phyloP scores from a whole-genome alignment of 192 early-diverging fungal genomes.

The Umbelopsis ramanniana region DNA sequence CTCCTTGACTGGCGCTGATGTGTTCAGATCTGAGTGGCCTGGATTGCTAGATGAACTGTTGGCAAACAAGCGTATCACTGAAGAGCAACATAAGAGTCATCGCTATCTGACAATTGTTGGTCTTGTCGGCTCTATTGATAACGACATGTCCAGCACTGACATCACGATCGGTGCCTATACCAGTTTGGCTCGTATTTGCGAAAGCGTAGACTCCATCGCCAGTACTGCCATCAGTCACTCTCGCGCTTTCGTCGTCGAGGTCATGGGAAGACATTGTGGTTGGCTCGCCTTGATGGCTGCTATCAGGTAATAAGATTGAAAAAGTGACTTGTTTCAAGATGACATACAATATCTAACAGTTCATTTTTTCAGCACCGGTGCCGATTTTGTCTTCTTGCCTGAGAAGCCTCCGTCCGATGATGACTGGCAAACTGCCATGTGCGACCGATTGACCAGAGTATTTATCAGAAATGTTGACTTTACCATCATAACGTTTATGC shows the following conservation, averaged over 20 bases:
- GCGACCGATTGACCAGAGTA: constrained; percentile 66
- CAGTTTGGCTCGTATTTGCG: constrained; percentile 94
- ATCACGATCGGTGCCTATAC: constrained; percentile 97
- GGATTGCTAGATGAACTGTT: constrained; percentile 80
- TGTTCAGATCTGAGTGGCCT: constrained; percentile 90
- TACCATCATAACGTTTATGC: not conserved
- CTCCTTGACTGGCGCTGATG: constrained; percentile 94
- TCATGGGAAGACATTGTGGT: constrained; percentile 98
- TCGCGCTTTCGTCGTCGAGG: constrained; percentile 96
- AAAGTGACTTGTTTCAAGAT: not conserved
- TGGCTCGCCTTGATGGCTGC: constrained; percentile 92
- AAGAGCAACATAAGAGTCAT: constrained; percentile 62
- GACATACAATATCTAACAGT: not conserved
- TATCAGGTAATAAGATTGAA: constrained; percentile 46
- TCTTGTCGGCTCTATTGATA: constrained; percentile 96
- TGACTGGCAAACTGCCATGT: constrained; percentile 92
- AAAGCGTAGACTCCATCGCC: constrained; percentile 89
- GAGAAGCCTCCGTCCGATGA: constrained; percentile 87
- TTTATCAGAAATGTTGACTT: not conserved
- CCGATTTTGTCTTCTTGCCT: constrained; percentile 96
- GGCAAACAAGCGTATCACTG: constrained; percentile 55
- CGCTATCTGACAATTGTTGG: constrained; percentile 91
- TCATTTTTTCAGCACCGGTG: constrained; percentile 66
- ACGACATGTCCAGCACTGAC: constrained; percentile 88
- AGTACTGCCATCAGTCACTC: constrained; percentile 94